phyloP scores from a whole-genome alignment of 2,329 filamentous ascomycete genomes.

The Penicillium sp. region DNA sequence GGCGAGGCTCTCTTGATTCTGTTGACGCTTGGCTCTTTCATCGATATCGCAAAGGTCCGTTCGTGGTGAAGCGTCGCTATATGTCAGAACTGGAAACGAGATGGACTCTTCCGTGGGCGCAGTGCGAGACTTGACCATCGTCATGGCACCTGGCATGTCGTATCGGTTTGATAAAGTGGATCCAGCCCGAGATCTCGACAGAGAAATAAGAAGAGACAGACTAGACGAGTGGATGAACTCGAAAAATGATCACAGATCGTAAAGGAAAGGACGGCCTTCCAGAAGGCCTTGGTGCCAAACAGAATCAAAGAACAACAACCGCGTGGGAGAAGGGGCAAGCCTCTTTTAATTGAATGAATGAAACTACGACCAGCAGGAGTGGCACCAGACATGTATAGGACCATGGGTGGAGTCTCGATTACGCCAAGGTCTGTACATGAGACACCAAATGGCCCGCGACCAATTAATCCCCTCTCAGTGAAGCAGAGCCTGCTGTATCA shows the following conservation, averaged over 20 bases:
- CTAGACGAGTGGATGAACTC: conserved; percentile 16
- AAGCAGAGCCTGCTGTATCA: not conserved
- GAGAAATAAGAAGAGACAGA: conserved; percentile 6
- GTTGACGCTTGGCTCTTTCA: conserved; percentile 13
- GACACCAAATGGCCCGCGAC: conserved; percentile 13
- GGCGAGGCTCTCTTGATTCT: conserved; percentile 10
- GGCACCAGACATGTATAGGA: conserved; percentile 19
- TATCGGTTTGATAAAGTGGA: not conserved
- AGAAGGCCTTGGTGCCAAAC: conserved; percentile 35
- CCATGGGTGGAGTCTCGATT: conserved; percentile 25
- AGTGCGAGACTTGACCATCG: conserved; percentile 35
- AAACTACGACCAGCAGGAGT: conserved; percentile 17
- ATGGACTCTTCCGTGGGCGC: conserved; percentile 31
- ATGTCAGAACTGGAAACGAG: conserved; percentile 37
- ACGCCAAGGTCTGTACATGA: conserved; percentile 25
- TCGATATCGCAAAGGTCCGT: conserved; percentile 31
- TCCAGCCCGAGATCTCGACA: conserved; percentile 9
- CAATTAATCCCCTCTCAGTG: conserved; percentile 4
- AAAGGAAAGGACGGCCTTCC: conserved; percentile 47
- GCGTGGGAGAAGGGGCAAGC: conserved; percentile 7
- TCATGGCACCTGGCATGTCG: conserved; percentile 36
- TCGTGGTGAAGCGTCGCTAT: conserved; percentile 37
- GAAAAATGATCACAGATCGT: conserved; percentile 16
- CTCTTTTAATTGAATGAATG: conserved; percentile 13
- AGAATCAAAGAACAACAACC: conserved; percentile 10